Percentiles rank a stretch among this genome's conserved stretches.
Conservation (phyloP, 2,329 filamentous ascomycete species). For the Rutstroemia sp. region DNA sequence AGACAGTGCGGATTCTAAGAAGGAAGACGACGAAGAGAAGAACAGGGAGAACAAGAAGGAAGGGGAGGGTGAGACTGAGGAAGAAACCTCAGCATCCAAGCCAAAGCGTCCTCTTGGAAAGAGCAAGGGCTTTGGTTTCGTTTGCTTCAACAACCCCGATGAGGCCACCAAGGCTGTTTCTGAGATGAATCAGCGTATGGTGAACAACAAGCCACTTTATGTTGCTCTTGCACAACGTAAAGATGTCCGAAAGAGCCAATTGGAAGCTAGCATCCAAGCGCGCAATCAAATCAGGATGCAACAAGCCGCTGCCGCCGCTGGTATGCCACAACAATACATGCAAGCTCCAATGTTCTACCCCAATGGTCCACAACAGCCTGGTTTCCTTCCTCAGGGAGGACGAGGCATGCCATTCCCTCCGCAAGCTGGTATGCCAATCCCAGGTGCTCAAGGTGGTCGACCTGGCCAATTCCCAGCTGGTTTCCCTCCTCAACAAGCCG, state of each 20-base stretch:
- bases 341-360: slow-evolving; percentile 89
- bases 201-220: slow-evolving; percentile 93
- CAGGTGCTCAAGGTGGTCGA: slow-evolving; percentile 70
- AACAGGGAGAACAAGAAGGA: slow-evolving; percentile 37
- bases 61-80: slow-evolving; percentile 40
- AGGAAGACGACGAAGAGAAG: slow-evolving; percentile 36
- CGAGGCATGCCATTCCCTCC: slow-evolving; percentile 59
- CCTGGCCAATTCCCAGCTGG: slow-evolving; percentile 77
- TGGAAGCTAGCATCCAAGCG: slow-evolving; percentile 98
- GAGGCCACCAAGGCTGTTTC: slow-evolving; percentile 98
- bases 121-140: slow-evolving; percentile 99
- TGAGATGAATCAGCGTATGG: slow-evolving; percentile 99
- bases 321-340: slow-evolving; percentile 83
- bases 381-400: slow-evolving; percentile 56
- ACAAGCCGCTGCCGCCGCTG: slow-evolving; percentile 85
- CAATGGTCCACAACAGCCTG: slow-evolving; percentile 64
- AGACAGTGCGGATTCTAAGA: slow-evolving; percentile 38
- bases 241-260: slow-evolving; percentile 98
- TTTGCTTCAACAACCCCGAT: slow-evolving; percentile 99
- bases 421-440: slow-evolving; percentile 56
- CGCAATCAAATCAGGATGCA: slow-evolving; percentile 98
- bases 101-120: slow-evolving; percentile 67
- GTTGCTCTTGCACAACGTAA: slow-evolving; percentile 98
- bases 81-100: slow-evolving; percentile 44
- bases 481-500: slow-evolving; percentile 77